Percentiles rank a stretch among this genome's conserved stretches.
Conservation (phyloP, 331 rosid genomes). For the Cydonia oblonga region DNA sequence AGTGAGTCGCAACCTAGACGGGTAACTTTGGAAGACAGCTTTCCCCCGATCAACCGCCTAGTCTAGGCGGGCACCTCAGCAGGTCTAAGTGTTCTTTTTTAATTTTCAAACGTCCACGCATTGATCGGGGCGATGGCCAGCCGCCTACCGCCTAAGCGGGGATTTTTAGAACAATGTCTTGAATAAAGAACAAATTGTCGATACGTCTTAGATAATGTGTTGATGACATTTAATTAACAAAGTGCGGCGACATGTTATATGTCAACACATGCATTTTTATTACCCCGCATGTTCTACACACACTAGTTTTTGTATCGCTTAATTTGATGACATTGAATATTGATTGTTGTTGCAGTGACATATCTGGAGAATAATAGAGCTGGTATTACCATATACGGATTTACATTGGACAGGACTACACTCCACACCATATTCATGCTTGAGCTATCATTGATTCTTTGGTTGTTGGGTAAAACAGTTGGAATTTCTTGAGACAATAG, state of each 20-base stretch:
- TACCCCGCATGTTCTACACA: neutral
- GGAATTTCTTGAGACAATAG: slow-evolving; percentile 21
- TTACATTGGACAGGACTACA: slow-evolving; percentile 66
- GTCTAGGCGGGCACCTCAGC: too few species aligned
- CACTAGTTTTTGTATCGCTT: neutral
- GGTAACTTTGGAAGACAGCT: too few species aligned
- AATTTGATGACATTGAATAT: neutral
- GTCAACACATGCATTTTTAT: neutral
- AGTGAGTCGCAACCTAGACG: too few species aligned
- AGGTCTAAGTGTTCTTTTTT: too few species aligned
- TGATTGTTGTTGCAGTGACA: slow-evolving; percentile 33
- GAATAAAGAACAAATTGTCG: too few species aligned
- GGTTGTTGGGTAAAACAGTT: slow-evolving; percentile 86
- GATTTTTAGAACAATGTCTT: too few species aligned
- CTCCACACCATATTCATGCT: slow-evolving; percentile 71
- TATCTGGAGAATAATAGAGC: slow-evolving; percentile 83
- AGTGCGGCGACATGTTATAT: neutral
- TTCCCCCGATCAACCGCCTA: too few species aligned
- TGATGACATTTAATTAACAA: too few species aligned
- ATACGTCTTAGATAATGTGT: too few species aligned
- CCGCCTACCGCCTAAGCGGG: too few species aligned
- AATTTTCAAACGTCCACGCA: too few species aligned
- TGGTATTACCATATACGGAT: slow-evolving; percentile 73
- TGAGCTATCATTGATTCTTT: slow-evolving; percentile 62
- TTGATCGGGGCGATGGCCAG: too few species aligned